Evolutionary conservation across 2,329 filamentous ascomycete genomes (phyloP), one percentile per base, ranked within the genome.

Genomic region (Teratosphaeria zuluensis): DNA sequence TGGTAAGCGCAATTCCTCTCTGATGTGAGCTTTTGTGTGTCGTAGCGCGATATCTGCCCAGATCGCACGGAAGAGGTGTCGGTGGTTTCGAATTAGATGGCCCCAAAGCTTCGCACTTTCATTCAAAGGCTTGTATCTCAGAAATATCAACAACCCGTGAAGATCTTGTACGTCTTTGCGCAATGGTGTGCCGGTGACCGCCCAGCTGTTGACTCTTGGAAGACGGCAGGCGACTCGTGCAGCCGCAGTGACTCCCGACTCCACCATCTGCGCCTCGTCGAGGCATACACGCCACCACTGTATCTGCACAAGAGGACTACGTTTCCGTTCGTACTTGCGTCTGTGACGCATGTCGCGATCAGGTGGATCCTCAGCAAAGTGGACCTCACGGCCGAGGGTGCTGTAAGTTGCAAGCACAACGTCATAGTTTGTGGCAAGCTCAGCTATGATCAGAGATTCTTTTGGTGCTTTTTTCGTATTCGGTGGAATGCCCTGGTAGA

Each of bases 211-310:
- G 63, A 89, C 75, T 31, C 94, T 83, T 52, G 92, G 91, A 61
- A 99, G 87, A 30, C 87, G 77, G 48, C 85, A 84, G 38, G 91
- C 91, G 14, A 96, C 85, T 53, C 81, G 83, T 1, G 94, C 92
- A 31, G 92, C 89, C 65, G 90, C 86, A 66, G 85, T 92, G 3
- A 95, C 85, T 35, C 91, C 90, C 64, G 84, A 92, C 70, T 97
- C 92, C 51, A 97, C 85, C 88, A 96, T 95, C 69, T 99, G 94
- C 0, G 92, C 76, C 86, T 91, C 83, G 64, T 86, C 83, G 30
- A 86, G 75, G 66, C 81, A 84, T 1, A 95, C 83, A 51, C 92
- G 82, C 90, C 91, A 96, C 91, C 90, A 97, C 1, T 81, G 84
- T 19, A 96, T 83, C 64, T 88, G 83, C 9, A 92, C 84, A 6